Percentiles rank a stretch among this genome's conserved stretches.
These are phyloP conservation scores for Blastocystis sp. DNA, from an alignment of 352 stramenopile species.

Conservation along the genomic window DNA sequence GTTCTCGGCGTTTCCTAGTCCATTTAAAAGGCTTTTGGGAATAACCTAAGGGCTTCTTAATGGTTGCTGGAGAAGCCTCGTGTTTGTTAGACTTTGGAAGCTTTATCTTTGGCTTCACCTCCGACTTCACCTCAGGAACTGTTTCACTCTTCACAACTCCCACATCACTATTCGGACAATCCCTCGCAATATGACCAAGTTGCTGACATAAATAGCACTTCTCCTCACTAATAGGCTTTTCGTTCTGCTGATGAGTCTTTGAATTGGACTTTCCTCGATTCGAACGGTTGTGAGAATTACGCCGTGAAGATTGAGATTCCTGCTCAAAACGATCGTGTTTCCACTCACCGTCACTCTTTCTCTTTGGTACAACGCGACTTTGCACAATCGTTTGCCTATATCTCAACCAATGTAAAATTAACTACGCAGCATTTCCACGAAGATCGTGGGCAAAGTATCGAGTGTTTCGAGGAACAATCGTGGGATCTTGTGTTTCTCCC, in stretches of 20 bases:
- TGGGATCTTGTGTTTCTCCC: not conserved
- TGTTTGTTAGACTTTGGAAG: too few relatives aligned
- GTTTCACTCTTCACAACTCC: too few relatives aligned
- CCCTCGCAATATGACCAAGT: not conserved
- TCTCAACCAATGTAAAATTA: not conserved
- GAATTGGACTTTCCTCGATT: not conserved
- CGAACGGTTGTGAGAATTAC: not conserved
- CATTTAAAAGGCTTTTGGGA: too few relatives aligned
- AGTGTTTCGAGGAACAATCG: not conserved
- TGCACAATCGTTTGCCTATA: not conserved
- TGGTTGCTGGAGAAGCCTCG: too few relatives aligned
- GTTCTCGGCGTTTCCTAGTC: too few relatives aligned
- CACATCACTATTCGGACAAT: not conserved
- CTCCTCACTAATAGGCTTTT: not conserved
- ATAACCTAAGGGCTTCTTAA: too few relatives aligned
- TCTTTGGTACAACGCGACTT: not conserved
- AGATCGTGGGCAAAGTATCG: not conserved
- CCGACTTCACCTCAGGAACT: too few relatives aligned
- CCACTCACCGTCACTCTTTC: not conserved
- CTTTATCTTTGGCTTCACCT: too few relatives aligned
- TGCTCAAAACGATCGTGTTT: not conserved
- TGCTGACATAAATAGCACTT: not conserved
- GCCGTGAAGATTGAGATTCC: not conserved
- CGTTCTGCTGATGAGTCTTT: not conserved
- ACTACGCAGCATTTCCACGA: conserved; percentile 1